Evolutionary conservation across 352 stramenopile genomes (phyloP), one percentile per base, ranked within the genome.

Genomic region (Phytopythium ostracodes): DNA sequence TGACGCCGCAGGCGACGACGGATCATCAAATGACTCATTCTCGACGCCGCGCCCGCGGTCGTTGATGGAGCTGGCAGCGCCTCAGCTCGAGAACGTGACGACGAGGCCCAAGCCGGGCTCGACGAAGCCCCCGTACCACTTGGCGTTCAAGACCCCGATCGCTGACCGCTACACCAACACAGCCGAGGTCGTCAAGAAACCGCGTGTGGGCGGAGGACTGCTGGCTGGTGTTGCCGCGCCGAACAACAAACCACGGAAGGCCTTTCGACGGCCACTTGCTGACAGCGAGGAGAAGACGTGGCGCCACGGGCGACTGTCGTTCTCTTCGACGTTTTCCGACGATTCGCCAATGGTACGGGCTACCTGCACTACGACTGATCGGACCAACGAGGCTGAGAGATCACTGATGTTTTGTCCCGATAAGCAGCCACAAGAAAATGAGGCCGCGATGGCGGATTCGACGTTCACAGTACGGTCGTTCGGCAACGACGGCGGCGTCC

Each of bases 121-220:
- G 11, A 63, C 15, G 22, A 40, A 67, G 53, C 38, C 66, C 38
- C 38, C 63, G n/a, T 35, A 64, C 52, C 31, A 68, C 27, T 10
- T 78, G 49, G 36, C 65, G 42, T 74, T 70, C 57, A 81, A 79
- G 58, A 83, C 73, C 0, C 75, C 71, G 36, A 73, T 58, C 40
- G 60, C 36, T 17, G 62, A 61, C 10, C 57, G 68, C 18, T 62
- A 75, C 24, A 62, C 68, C 35, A 66, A 64, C 10, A n/a, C n/a
- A n/a, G n/a, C n/a, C n/a, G 76, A 75, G 54, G 66, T 68, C 9
- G 64, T 81, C 24, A 92, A 90, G 67, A 89, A 92, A 35, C 69
- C 72, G 40, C 79, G 78, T 7, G 66, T 83, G 33, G 66, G 62
- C 22, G 55, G 55, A 24, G 25, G 12, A 25, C 15, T 29, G 2